Conservation (phyloP, 2,329 filamentous ascomycete genomes). For the Xylariaceae sp. region DNA sequence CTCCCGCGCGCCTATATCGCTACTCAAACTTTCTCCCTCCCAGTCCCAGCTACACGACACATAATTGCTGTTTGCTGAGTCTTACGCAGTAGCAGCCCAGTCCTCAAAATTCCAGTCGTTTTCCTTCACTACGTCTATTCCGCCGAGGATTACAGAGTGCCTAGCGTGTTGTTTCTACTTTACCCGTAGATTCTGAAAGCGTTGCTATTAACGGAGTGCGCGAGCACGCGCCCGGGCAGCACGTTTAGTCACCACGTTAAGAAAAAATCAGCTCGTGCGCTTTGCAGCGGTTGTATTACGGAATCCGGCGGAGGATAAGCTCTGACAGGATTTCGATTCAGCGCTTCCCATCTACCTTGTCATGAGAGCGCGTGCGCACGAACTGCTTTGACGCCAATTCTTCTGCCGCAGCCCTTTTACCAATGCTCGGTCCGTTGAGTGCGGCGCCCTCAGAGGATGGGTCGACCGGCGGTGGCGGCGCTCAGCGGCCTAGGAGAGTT, state of each 20-base stretch:
- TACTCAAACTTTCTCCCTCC: neutral
- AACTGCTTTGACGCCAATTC: constrained; percentile 5
- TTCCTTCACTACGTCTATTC: neutral
- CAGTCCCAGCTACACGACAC: neutral
- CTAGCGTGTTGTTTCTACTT: too few relatives aligned
- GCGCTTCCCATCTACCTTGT: constrained; percentile 10
- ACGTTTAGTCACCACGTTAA: neutral
- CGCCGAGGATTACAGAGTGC: constrained; percentile 12
- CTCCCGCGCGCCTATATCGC: constrained; percentile 3
- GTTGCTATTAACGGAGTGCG: too few relatives aligned
- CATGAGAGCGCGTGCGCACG: constrained; percentile 13
- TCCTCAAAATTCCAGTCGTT: neutral
- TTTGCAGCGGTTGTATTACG: constrained; percentile 1
- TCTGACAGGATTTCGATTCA: constrained; percentile 1
- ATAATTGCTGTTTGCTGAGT: neutral
- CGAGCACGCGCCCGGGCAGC: constrained; percentile 3
- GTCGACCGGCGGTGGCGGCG: constrained; percentile 22
- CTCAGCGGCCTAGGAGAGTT: constrained; percentile 49
- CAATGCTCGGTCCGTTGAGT: constrained; percentile 8
- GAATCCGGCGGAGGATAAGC: constrained; percentile 4
- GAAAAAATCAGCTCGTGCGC: constrained; percentile 3
- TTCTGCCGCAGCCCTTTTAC: neutral
- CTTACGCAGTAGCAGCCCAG: constrained; percentile 1
- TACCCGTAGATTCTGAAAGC: too few relatives aligned
- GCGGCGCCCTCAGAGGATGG: constrained; percentile 13